These are phyloP conservation scores for Dillenia turbinata DNA, from an alignment of 164 flowering plant genomes.

Conservation along the genomic window DNA sequence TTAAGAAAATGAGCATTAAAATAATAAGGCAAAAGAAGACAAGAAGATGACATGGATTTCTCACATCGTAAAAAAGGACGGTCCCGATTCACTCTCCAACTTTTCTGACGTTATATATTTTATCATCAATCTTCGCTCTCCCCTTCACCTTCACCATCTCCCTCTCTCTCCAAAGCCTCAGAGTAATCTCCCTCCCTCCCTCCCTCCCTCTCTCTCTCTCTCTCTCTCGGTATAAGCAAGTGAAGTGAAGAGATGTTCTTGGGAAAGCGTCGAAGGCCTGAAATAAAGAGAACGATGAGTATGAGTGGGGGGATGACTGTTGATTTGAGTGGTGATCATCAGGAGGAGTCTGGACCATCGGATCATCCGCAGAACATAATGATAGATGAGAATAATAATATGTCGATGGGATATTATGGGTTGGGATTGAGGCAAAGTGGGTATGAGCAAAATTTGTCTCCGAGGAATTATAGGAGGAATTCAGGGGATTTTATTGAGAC, in stretches of 20 bases:
- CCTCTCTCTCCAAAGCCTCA: neutral
- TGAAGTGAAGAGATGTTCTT: constrained; percentile 27
- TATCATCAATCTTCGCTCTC: constrained; percentile 14
- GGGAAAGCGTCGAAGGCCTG: constrained; percentile 60
- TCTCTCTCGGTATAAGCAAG: neutral
- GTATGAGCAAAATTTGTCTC: constrained; percentile 18
- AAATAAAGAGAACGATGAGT: constrained; percentile 64
- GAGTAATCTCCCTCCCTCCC: constrained; percentile 1
- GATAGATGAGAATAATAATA: too few species aligned
- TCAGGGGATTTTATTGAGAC: constrained; percentile 37
- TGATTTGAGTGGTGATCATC: constrained; percentile 22
- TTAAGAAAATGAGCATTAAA: neutral
- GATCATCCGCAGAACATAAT: constrained; percentile 2
- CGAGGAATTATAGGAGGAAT: constrained; percentile 23
- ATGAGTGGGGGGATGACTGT: constrained; percentile 44
- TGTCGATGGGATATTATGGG: too few species aligned
- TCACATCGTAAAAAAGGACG: constrained; percentile 18
- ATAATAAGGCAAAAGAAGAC: neutral
- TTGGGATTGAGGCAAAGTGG: neutral
- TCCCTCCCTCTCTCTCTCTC: constrained; percentile 8
- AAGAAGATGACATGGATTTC: constrained; percentile 16
- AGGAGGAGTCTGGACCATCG: constrained; percentile 6
- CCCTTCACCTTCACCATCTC: constrained; percentile 6
- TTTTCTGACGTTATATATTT: constrained; percentile 19
- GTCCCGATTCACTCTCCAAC: constrained; percentile 26